Evolutionary conservation across 2,329 filamentous ascomycete genomes (phyloP), one percentile per base, ranked within the genome.

Genomic region (Talaromyces piceae): DNA sequence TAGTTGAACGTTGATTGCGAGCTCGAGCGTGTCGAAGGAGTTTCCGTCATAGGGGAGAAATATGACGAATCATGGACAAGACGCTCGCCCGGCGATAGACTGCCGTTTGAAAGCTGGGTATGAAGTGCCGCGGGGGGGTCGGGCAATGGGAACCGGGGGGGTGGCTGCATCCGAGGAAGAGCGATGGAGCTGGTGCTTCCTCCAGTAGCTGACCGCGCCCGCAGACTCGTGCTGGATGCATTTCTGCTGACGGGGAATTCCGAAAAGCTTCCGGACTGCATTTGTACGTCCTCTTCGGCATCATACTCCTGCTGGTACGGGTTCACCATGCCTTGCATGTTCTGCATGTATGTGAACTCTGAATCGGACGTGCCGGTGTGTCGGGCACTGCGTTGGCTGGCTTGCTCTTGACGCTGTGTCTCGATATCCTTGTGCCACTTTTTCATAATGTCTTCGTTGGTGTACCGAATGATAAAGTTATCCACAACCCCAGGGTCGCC

Each of bases 401-500:
- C 75, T 83, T 82, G 72, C 59, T 74, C 69, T 41, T 74, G 68
- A 54, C 89, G 79, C 68, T 95, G 91, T 2, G 73, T 77, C 58
- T 95, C 87, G 23, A 96, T 82, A 37, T 88, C 83, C 7, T 76
- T 76, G 25, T 87, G 85, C 93, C 93, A 98, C 65, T 91, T 95
- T 69, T 86, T 91, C 84, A 97, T 90, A 12, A 79, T 83, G 59
- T 95, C 90, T 67, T 98, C 93, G 54, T 91, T 93, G 47, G 82
- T 79, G 68, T 96, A 97, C 59, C 88, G 88, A 64, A 98, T 95
- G 61, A 91, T 84, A 67, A 98, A 97, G 64, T 94, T 95, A 66
- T 98, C 91, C 27, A 96, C 91, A 26, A 97, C 89, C 3, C 88
- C 89, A 0, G 91, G 89, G 58, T 97, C 91, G 28, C 91, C 91